A percentile compares a stretch with the other conserved stretches of the same genome.
Evolutionary conservation across 129 eudicot genomes (phyloP).

Genomic region (Arctium minus): DNA sequence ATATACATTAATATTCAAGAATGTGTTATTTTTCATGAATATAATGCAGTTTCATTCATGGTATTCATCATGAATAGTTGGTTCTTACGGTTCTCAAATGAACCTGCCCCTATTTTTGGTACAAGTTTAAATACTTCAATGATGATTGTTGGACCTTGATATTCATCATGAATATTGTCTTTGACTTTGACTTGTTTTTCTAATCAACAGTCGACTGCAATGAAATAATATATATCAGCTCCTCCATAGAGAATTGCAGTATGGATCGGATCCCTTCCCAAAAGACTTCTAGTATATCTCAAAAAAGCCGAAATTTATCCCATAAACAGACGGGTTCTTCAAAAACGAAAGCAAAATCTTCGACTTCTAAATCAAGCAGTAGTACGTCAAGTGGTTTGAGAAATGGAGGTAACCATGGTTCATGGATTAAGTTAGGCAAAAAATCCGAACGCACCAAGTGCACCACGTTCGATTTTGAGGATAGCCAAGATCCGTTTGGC

Average conservation of each 20-base stretch:
- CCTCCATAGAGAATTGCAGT: constrained; percentile 49
- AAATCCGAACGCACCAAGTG: constrained; percentile 21
- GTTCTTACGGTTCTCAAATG: background rate
- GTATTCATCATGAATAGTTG: background rate
- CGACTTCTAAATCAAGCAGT: constrained; percentile 44
- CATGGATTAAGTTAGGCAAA: constrained; percentile 32
- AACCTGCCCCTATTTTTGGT: background rate
- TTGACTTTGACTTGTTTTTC: background rate
- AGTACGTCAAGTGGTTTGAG: constrained; percentile 24
- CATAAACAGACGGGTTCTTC: constrained; percentile 32
- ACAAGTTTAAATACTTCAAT: too few relatives aligned
- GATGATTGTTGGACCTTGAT: background rate
- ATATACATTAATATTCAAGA: background rate
- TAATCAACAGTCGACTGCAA: constrained; percentile 38
- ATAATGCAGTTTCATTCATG: background rate
- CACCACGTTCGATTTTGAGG: constrained; percentile 35
- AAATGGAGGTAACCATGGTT: constrained; percentile 5
- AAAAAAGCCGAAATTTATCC: constrained; percentile 28
- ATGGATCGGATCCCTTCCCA: constrained; percentile 38
- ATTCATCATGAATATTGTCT: background rate
- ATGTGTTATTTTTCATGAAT: background rate
- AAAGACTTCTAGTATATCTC: constrained; percentile 10
- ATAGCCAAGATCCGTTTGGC: constrained; percentile 74
- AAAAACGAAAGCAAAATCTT: constrained; percentile 45
- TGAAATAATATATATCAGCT: constrained; percentile 35